phyloP scores from a whole-genome alignment of 495 filamentous ascomycete genomes.

The Annulohypoxylon moriforme region DNA sequence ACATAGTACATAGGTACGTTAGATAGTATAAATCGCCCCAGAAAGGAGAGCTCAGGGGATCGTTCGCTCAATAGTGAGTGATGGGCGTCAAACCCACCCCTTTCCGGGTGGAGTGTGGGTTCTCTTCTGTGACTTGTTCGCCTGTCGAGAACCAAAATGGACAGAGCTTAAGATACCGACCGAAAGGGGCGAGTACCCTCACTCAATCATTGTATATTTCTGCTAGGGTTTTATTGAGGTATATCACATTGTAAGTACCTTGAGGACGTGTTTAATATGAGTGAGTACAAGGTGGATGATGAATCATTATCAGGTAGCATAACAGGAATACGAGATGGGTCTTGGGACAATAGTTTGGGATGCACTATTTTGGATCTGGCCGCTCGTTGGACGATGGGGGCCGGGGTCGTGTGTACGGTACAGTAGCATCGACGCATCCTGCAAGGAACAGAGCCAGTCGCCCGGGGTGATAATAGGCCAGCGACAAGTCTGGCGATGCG shows the following conservation, averaged over 20 bases:
- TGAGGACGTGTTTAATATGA: conserved; percentile 8
- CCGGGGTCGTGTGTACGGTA: conserved; percentile 31
- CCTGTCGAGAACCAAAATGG: neutral
- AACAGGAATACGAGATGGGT: conserved; percentile 46
- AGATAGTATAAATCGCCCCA: conserved; percentile 18
- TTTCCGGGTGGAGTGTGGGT: conserved; percentile 33
- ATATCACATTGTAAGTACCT: conserved; percentile 6
- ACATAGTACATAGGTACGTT: neutral
- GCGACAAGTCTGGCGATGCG: conserved; percentile 27
- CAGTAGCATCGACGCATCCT: conserved; percentile 38
- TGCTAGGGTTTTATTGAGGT: conserved; percentile 24
- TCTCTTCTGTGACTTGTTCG: conserved; percentile 31
- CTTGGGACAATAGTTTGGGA: conserved; percentile 41
- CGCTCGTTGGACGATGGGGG: conserved; percentile 39
- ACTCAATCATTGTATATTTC: neutral
- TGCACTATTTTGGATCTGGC: conserved; percentile 38
- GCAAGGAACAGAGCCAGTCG: conserved; percentile 40
- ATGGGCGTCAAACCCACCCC: conserved; percentile 33
- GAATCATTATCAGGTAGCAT: conserved; percentile 30
- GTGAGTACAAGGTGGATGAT: conserved; percentile 25
- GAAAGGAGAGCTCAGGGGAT: conserved; percentile 6
- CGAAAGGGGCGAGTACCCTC: conserved; percentile 21
- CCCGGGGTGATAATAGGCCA: conserved; percentile 30
- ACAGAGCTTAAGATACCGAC: conserved; percentile 3
- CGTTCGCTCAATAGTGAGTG: conserved; percentile 23